A percentile compares a stretch with the other conserved stretches of the same genome.
phyloP scores from a whole-genome alignment of 2,329 filamentous ascomycete genomes.

The Cercospora zeae-maydis region DNA sequence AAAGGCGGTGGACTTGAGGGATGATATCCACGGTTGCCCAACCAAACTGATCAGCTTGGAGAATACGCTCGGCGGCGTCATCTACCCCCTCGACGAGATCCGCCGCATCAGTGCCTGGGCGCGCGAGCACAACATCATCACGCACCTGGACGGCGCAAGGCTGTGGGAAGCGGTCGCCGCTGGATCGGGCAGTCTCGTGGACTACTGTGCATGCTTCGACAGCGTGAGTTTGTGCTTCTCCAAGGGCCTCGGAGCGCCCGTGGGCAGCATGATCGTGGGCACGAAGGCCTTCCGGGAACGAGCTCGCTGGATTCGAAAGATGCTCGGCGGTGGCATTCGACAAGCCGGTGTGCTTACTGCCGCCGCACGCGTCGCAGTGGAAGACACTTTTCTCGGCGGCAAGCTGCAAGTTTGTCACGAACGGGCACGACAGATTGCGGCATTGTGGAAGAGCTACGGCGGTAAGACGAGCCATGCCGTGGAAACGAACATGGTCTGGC shows the following conservation, averaged over 20 bases:
- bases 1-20: conserved; percentile 59
- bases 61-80: conserved; percentile 76
- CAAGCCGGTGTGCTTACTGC: conserved; percentile 74
- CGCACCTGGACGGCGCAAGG: conserved; percentile 77
- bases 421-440: conserved; percentile 59
- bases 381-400: conserved; percentile 72
- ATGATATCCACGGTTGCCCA: conserved; percentile 74
- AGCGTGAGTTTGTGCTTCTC: conserved; percentile 75
- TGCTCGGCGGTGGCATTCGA: conserved; percentile 72
- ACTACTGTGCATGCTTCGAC: conserved; percentile 68
- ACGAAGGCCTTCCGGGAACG: conserved; percentile 58
- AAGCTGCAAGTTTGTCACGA: conserved; percentile 59
- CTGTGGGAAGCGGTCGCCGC: conserved; percentile 77
- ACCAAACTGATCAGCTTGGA: conserved; percentile 79
- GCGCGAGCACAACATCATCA: conserved; percentile 57
- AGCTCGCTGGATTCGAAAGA: conserved; percentile 73
- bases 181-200: conserved; percentile 62
- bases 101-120: conserved; percentile 67
- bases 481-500: conserved; percentile 91
- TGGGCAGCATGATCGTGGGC: conserved; percentile 70
- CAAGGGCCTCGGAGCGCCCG: conserved; percentile 77
- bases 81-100: conserved; percentile 72
- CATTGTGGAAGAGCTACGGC: conserved; percentile 65
- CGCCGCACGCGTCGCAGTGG: conserved; percentile 70
- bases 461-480: conserved; percentile 66